These are phyloP conservation scores for Pestalotiopsis sp. DNA, from an alignment of 2,329 filamentous ascomycete genomes.

Conservation along the genomic window DNA sequence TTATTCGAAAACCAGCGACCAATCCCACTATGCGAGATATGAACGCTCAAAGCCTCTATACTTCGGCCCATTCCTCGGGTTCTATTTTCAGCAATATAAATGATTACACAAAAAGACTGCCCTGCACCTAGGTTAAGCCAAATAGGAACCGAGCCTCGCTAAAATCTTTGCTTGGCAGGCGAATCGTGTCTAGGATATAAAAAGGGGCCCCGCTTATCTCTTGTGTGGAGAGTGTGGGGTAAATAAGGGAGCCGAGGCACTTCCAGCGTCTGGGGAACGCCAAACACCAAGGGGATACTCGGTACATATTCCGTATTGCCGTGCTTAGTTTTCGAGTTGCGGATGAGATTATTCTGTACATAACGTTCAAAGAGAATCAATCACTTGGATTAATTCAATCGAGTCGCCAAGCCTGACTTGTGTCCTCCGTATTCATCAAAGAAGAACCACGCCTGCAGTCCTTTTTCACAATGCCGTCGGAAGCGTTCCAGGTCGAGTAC, in stretches of 20 bases:
- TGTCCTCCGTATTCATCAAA: too few species aligned
- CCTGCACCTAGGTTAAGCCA: too few species aligned
- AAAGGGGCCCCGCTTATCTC: background rate
- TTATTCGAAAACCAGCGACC: too few species aligned
- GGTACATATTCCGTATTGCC: background rate
- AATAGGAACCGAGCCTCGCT: too few species aligned
- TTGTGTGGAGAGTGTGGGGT: constrained; percentile 4
- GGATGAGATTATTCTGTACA: background rate
- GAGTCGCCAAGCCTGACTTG: too few species aligned
- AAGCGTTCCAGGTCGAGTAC: constrained; percentile 58
- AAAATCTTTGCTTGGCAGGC: background rate
- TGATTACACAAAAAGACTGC: too few species aligned
- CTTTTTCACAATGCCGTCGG: constrained; percentile 1
- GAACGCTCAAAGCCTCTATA: too few species aligned
- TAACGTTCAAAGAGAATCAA: background rate
- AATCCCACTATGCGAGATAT: too few species aligned
- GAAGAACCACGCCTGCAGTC: too few species aligned
- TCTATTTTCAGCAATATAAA: too few species aligned
- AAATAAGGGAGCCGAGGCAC: constrained; percentile 11
- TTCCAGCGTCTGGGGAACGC: background rate
- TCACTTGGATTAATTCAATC: background rate
- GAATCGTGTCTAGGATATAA: background rate
- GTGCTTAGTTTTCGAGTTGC: background rate
- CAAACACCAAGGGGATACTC: background rate
- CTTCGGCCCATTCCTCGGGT: too few species aligned